phyloP scores from a whole-genome alignment of 31 red algal genomes.

The Endocladia muricata region DNA sequence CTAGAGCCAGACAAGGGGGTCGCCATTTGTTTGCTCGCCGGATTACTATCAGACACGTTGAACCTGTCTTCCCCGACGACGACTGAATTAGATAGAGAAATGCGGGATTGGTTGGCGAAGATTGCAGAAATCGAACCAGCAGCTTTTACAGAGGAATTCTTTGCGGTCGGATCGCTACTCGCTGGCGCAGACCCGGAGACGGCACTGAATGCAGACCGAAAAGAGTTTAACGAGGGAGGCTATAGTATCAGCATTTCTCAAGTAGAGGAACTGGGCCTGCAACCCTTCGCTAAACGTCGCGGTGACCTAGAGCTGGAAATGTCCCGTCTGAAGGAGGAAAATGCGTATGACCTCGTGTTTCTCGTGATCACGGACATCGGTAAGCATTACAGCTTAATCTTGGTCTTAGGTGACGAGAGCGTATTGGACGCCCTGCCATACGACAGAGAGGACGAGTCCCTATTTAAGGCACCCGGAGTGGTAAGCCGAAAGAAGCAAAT shows the following conservation, averaged over 20 bases:
- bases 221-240: conserved; percentile 6
- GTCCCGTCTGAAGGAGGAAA: not conserved
- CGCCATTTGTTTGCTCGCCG: not conserved
- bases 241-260: not conserved
- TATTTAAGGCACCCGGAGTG: not conserved
- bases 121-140: not conserved
- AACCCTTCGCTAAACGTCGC: not conserved
- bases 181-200: not conserved
- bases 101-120: not conserved
- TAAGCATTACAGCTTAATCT: not conserved
- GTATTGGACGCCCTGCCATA: not conserved
- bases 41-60: not conserved
- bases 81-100: conserved; percentile 8
- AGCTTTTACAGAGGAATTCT: not conserved
- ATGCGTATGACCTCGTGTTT: not conserved
- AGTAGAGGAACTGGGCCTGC: not conserved
- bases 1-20: not conserved
- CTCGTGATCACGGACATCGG: not conserved
- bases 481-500: conserved; percentile 14
- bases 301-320: not conserved
- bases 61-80: conserved; percentile 3
- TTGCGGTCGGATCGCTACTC: not conserved
- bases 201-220: not conserved
- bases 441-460: not conserved
- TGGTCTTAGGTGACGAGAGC: not conserved